Evolutionary conservation across 305 asterid species (phyloP).

Genomic region (Fraxinus xanthoxyloides): DNA sequence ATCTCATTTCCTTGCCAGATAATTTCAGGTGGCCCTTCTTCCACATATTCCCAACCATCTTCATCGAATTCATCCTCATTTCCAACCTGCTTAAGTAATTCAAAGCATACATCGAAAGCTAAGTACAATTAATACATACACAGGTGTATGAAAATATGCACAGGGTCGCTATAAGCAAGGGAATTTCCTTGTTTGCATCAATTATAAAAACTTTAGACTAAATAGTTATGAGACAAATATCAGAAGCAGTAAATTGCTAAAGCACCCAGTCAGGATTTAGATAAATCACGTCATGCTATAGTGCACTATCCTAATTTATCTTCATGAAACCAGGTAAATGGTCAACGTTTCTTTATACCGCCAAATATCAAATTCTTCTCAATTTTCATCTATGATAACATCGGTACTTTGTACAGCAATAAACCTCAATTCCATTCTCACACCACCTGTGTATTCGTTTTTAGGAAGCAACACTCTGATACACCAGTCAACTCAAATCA

Average conservation of each 20-base stretch:
- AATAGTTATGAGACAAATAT: conserved; percentile 3
- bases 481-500: background rate
- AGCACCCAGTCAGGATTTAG: conserved; percentile 10
- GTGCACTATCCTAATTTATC: background rate
- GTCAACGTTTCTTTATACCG: background rate
- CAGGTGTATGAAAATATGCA: conserved; percentile 6
- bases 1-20: conserved; percentile 98
- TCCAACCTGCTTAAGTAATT: conserved; percentile 40
- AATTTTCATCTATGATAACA: background rate
- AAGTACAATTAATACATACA: background rate
- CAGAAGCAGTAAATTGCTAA: background rate
- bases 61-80: conserved; percentile 46
- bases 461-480: background rate
- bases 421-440: conserved; percentile 10
- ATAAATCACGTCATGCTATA: background rate
- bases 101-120: background rate
- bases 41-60: conserved; percentile 88
- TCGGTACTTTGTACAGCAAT: background rate
- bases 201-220: conserved; percentile 6
- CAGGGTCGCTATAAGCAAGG: background rate
- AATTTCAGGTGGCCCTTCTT: conserved; percentile 96
- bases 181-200: background rate
- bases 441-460: background rate
- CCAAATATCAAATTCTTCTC: background rate
- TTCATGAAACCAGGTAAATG: background rate